phyloP scores from a whole-genome alignment of 2,329 filamentous ascomycete species.

The Hysterium pulicare region DNA sequence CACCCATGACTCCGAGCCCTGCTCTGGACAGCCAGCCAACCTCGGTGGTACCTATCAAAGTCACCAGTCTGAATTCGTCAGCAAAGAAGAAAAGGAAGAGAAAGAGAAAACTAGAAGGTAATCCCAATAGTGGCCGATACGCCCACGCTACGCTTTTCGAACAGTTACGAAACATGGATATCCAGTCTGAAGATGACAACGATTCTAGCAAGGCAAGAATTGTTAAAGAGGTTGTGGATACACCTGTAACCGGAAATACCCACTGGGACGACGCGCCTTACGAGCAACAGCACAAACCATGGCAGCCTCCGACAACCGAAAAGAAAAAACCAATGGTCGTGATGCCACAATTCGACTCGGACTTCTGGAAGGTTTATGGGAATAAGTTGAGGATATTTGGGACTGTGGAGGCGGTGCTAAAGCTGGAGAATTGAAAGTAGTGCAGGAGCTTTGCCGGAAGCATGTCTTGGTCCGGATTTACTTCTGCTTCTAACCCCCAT shows the following conservation, averaged over 20 bases:
- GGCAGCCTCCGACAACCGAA: conserved; percentile 17
- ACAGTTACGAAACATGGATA: not conserved
- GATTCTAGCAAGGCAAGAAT: not conserved
- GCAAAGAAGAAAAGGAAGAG: conserved; percentile 14
- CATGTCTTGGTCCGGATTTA: no score
- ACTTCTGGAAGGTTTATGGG: conserved; percentile 58
- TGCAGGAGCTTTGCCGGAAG: no score
- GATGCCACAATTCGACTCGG: conserved; percentile 50
- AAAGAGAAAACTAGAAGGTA: conserved; percentile 8
- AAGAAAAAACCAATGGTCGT: conserved; percentile 36
- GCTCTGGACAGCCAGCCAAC: not conserved
- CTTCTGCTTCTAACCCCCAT: no score
- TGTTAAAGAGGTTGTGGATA: not conserved
- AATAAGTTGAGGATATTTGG: conserved; percentile 61
- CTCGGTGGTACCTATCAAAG: not conserved
- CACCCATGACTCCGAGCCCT: not conserved
- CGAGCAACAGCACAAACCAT: conserved; percentile 16
- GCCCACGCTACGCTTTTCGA: conserved; percentile 5
- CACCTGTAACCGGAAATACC: not conserved
- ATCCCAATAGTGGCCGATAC: conserved; percentile 2
- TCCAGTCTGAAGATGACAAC: not conserved
- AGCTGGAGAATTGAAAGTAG: conserved; percentile 4
- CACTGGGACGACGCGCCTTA: conserved; percentile 20
- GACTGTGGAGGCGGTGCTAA: conserved; percentile 47
- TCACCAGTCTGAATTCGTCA: not conserved